Evolutionary conservation across 768 basidiomycete genomes (phyloP).

Genomic region (Tulasnella sp.): DNA sequence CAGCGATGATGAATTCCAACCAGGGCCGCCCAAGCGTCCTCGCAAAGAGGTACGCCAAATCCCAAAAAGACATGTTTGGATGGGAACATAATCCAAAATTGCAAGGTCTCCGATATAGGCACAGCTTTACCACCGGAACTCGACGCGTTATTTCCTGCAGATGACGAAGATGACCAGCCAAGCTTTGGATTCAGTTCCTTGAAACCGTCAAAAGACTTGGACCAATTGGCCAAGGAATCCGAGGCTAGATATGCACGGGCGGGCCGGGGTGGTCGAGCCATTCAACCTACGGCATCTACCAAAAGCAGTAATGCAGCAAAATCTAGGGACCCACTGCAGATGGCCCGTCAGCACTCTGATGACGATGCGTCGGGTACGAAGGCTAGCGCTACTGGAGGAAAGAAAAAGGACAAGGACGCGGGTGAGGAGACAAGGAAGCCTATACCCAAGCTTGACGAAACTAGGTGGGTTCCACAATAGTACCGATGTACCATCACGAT

Average conservation of each 20-base stretch:
- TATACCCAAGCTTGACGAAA: constrained; percentile 59
- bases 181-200: constrained; percentile 35
- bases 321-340: background rate
- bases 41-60: background rate
- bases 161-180: constrained; percentile 30
- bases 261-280: constrained; percentile 14
- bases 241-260: constrained; percentile 36
- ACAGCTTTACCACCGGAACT: constrained; percentile 12
- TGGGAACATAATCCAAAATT: background rate
- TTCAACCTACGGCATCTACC: background rate
- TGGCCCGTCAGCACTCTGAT: background rate
- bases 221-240: constrained; percentile 43
- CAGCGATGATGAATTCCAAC: background rate
- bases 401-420: constrained; percentile 26
- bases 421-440: constrained; percentile 37
- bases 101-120: background rate
- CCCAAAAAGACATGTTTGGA: background rate
- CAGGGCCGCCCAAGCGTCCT: background rate
- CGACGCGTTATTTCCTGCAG: constrained; percentile 20
- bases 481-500: background rate
- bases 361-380: background rate
- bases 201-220: constrained; percentile 42
- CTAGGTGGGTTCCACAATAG: constrained; percentile 22
- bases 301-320: background rate
- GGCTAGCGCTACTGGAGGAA: constrained; percentile 15